Percentiles rank a stretch among this genome's conserved stretches.
Conservation (phyloP, 2,329 filamentous ascomycete species). For the Fusarium agapanthi region DNA sequence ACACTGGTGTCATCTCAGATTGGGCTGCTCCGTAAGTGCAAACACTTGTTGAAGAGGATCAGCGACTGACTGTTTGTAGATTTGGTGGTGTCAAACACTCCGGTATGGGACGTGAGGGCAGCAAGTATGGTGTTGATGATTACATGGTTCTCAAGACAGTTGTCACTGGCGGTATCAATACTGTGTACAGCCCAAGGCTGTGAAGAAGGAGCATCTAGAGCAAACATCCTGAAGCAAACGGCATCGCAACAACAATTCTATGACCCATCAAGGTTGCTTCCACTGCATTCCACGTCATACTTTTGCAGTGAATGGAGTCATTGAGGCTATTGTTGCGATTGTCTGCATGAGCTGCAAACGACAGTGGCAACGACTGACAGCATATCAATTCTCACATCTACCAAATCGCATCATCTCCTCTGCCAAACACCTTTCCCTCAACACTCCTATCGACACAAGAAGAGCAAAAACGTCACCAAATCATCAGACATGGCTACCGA, state of each 20-base stretch:
- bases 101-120: conserved; percentile 69
- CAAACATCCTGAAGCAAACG: neutral
- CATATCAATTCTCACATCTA: neutral
- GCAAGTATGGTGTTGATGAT: conserved; percentile 68
- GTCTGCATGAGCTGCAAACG: neutral
- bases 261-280: neutral
- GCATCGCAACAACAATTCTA: neutral
- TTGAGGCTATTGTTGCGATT: neutral
- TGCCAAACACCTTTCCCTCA: neutral
- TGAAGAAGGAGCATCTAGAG: neutral
- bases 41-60: no score
- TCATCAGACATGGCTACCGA: neutral
- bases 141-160: conserved; percentile 66
- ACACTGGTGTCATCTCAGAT: conserved; percentile 58
- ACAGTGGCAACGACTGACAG: neutral
- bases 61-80: conserved; percentile 18
- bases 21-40: conserved; percentile 39
- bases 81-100: conserved; percentile 72
- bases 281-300: neutral
- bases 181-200: conserved; percentile 1
- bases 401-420: neutral
- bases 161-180: conserved; percentile 49
- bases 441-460: neutral
- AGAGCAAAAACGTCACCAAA: no score
- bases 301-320: neutral